These are phyloP conservation scores for Schizothecium vesticola DNA, from an alignment of 495 filamentous ascomycete species.

Conservation along the genomic window DNA sequence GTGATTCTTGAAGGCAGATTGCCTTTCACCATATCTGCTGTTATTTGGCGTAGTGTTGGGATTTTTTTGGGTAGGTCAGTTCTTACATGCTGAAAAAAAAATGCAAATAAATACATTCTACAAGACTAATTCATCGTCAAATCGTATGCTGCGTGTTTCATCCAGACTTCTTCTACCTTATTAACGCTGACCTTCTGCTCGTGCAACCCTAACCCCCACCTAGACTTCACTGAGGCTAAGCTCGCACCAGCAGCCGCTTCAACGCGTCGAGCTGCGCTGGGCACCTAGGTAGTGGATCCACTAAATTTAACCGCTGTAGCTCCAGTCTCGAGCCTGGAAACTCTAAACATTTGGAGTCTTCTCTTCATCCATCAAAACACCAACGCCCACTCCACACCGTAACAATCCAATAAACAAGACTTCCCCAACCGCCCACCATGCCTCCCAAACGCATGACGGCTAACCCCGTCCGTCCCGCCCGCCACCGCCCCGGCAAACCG, in stretches of 20 bases:
- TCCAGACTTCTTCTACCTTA: too few relatives aligned
- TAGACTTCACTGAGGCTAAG: too few relatives aligned
- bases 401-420: background rate
- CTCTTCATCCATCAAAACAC: background rate
- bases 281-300: background rate
- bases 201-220: background rate
- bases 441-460: conserved; percentile 91
- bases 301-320: conserved; percentile 2
- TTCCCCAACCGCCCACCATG: conserved; percentile 46
- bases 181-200: too few relatives aligned
- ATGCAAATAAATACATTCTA: background rate
- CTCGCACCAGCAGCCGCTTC: too few relatives aligned
- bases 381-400: background rate
- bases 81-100: background rate
- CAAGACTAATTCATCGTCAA: too few relatives aligned
- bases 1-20: background rate
- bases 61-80: too few relatives aligned
- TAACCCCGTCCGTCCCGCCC: conserved; percentile 74
- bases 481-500: conserved; percentile 83
- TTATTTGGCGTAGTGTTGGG: background rate
- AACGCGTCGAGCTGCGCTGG: background rate
- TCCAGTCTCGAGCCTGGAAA: background rate
- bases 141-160: too few relatives aligned
- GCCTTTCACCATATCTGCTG: background rate
- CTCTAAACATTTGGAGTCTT: background rate